These are phyloP conservation scores for Fusarium sp. DNA, from an alignment of 2,329 filamentous ascomycete species.

Conservation along the genomic window DNA sequence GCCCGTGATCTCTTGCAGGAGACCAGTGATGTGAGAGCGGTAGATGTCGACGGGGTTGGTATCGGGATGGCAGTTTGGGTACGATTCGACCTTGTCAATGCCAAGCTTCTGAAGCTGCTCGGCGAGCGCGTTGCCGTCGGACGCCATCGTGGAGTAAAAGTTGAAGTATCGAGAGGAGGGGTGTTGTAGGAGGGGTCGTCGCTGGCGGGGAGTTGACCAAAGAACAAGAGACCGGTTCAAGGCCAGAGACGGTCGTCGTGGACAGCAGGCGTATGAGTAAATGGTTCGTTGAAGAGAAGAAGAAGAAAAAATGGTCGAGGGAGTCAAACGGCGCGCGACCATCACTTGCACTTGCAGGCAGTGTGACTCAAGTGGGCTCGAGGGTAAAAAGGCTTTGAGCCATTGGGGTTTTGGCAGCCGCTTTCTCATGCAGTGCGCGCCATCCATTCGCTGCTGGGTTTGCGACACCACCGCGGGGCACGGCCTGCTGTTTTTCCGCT, in stretches of 20 bases:
- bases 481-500: constrained; percentile 31
- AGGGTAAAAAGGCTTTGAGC: constrained; percentile 39
- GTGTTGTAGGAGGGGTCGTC: background rate
- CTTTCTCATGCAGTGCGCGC: constrained; percentile 24
- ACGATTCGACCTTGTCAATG: constrained; percentile 44
- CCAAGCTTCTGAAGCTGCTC: constrained; percentile 40
- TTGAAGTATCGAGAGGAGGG: background rate
- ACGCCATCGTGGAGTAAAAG: constrained; percentile 31
- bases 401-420: constrained; percentile 13
- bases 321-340: constrained; percentile 42
- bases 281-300: constrained; percentile 28
- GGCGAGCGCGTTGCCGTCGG: constrained; percentile 40
- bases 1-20: constrained; percentile 72
- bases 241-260: constrained; percentile 17
- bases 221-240: constrained; percentile 10
- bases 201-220: constrained; percentile 4
- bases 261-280: constrained; percentile 19
- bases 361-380: constrained; percentile 45
- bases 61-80: constrained; percentile 68
- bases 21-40: constrained; percentile 75
- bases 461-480: constrained; percentile 32
- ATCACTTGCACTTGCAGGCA: constrained; percentile 37
- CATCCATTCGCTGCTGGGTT: constrained; percentile 30
- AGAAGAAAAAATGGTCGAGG: constrained; percentile 39
- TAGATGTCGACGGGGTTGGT: constrained; percentile 82